Evolutionary conservation across 257 asterid genomes (phyloP).

Genomic region (Petrea volubilis): DNA sequence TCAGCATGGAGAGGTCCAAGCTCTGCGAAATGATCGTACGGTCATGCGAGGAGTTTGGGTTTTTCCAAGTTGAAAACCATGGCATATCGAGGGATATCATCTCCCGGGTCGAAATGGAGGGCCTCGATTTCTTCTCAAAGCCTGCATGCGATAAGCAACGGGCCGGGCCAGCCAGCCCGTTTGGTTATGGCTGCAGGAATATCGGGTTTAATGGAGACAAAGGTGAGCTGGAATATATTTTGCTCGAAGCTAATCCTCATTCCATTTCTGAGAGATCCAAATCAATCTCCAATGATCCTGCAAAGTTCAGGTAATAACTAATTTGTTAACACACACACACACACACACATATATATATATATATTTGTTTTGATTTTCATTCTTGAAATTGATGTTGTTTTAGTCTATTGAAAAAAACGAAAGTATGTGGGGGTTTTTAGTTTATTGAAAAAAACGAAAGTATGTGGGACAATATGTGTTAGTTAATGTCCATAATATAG

Average conservation of each 20-base stretch:
- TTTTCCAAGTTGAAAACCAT: constrained; percentile 64
- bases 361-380: background rate
- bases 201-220: constrained; percentile 78
- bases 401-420: no score
- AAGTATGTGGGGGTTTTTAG: no score
- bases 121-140: constrained; percentile 45
- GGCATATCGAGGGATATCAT: constrained; percentile 49
- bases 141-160: constrained; percentile 50
- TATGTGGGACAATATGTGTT: no score
- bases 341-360: no score
- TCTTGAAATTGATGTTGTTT: background rate
- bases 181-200: constrained; percentile 77
- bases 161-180: constrained; percentile 58
- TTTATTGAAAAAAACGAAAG: no score
- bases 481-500: no score
- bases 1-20: constrained; percentile 37
- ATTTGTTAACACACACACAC: no score
- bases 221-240: constrained; percentile 73
- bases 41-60: constrained; percentile 69
- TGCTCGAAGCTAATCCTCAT: constrained; percentile 52
- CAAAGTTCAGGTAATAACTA: constrained; percentile 56
- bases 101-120: constrained; percentile 46
- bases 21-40: constrained; percentile 38
- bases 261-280: constrained; percentile 40
- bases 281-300: constrained; percentile 44